A percentile compares a stretch with the other conserved stretches of the same genome.
Conservation (phyloP, 768 basidiomycete species). For the Suillus subaureus region DNA sequence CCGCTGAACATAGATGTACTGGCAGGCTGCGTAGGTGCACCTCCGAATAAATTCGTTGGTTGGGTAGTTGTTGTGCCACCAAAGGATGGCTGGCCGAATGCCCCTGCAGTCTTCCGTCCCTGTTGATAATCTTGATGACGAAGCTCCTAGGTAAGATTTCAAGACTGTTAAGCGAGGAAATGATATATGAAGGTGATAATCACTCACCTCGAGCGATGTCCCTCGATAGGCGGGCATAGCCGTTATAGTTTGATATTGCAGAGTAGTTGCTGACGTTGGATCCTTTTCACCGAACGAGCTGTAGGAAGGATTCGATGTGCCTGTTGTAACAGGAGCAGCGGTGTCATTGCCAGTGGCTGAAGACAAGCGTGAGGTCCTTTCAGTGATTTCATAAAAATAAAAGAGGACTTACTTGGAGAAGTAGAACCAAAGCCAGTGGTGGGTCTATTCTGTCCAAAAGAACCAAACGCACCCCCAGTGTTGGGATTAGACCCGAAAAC, state of each 20-base stretch:
- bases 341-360: slow-evolving; percentile 37
- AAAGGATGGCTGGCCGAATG: slow-evolving; percentile 54
- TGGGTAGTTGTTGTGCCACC: slow-evolving; percentile 26
- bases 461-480: slow-evolving; percentile 43
- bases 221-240: slow-evolving; percentile 79
- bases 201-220: slow-evolving; percentile 72
- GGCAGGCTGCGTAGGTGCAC: slow-evolving; percentile 28
- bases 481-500: slow-evolving; percentile 38
- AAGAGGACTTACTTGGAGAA: slow-evolving; percentile 33
- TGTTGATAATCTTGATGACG: slow-evolving; percentile 77
- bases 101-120: slow-evolving; percentile 68
- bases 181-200: slow-evolving; percentile 18
- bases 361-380: slow-evolving; percentile 15
- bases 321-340: slow-evolving; percentile 55
- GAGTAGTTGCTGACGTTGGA: slow-evolving; percentile 38
- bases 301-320: slow-evolving; percentile 70
- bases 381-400: slow-evolving; percentile 8
- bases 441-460: slow-evolving; percentile 61
- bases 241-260: slow-evolving; percentile 82
- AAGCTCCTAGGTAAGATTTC: slow-evolving; percentile 53
- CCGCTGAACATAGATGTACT: slow-evolving; percentile 34
- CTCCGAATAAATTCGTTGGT: slow-evolving; percentile 29
- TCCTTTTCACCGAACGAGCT: slow-evolving; percentile 68
- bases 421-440: slow-evolving; percentile 46
- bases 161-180: background rate